Base-by-base conservation (phyloP, 768 basidiomycete species). In the Suillus decipiens region DNA sequence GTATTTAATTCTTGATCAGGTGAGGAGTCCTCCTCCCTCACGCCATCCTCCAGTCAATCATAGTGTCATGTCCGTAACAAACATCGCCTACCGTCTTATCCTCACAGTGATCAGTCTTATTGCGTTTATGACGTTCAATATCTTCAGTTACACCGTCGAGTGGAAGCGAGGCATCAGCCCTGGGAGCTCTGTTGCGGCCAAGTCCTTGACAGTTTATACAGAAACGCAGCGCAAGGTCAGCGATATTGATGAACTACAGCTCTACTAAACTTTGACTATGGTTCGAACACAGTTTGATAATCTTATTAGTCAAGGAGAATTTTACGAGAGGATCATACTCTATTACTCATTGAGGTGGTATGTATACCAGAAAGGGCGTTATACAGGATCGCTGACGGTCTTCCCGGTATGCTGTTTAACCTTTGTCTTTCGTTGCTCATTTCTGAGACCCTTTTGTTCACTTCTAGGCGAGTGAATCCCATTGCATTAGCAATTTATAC, bases 361-460 rank as follows among this genome's bases (percentile, higher is more conserved):
- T 34, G 19, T 53, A 19, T 53, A 53, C 51, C 51, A 53, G 51
- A 53, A 53, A n/a, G 51, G 19, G 51, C 51, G 19, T 5, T n/a
- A n/a, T 34, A n/a, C 33, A 14, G 51, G 51, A n/a, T 53, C 11
- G 11, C 10, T 53, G 31, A 34, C 31, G 5, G 19, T 53, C 11
- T 53, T 33, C 33, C 19, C 19, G 51, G 51, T 53, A 34, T 33
- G 33, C 0, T 12, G 31, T 53, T 33, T 6, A 17, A 33, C 47
- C 17, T 9, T 31, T 53, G 31, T 53, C 33, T 53, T n/a, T 34
- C 11, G 5, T 53, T 53, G 11, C 19, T 33, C 19, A 3, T 33
- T 34, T 33, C 19, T 34, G 51, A 34, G 2, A 11, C 31, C 10
- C 19, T 19, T 5, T n/a, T 33, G 2, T 33, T n/a, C 1, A 12